Evolutionary conservation across 176 grass and related monocot genomes (phyloP), one percentile per base, ranked within the genome.

Genomic region (Elymus sibiricus): DNA sequence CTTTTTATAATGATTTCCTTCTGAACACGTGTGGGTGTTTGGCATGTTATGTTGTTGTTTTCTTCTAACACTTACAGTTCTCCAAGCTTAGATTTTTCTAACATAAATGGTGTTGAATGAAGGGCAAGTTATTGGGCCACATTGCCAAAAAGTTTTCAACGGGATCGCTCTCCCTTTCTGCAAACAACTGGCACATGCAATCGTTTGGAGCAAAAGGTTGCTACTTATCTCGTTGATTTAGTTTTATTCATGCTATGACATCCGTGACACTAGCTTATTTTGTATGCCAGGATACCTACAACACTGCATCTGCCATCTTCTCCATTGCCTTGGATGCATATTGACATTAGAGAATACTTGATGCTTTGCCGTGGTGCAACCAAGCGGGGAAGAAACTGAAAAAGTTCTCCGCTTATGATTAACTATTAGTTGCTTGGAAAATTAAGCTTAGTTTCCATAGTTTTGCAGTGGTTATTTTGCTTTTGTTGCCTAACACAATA

Each of bases 191-290:
- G 91, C 91, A 37, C 90, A 89, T 25, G 89, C 89, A 47, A 81
- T 95, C 76, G 91, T 98, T 61, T 95, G 91, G 10, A 93, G 95
- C 28, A 88, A 83, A 85, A 95, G 90, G 95, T 95, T 44, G 7
- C 76, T 83, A 38, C 37, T 88, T 74, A 28, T 64, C 65, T 61
- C 22, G 3, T 79, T 26, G 72, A 38, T 67, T 81, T 28, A 51
- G 5, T 43, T 43, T n/a, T 44, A 38, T 9, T 39, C 25, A 8
- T 53, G 63, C 64, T 42, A 51, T 70, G 15, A 1, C 24, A 84
- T 87, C 28, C 38, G 0, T 76, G 79, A 35, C 56, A n/a, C 70
- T 5, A 25, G 42, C 7, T 9, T 80, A 55, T 78, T 15, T 51
- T 70, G 84, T 35, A 40, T 7, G 58, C 74, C 86, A 95, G 93